Evolutionary conservation across 768 basidiomycete species (phyloP).

Genomic region (Fomitopsis pulvina): DNA sequence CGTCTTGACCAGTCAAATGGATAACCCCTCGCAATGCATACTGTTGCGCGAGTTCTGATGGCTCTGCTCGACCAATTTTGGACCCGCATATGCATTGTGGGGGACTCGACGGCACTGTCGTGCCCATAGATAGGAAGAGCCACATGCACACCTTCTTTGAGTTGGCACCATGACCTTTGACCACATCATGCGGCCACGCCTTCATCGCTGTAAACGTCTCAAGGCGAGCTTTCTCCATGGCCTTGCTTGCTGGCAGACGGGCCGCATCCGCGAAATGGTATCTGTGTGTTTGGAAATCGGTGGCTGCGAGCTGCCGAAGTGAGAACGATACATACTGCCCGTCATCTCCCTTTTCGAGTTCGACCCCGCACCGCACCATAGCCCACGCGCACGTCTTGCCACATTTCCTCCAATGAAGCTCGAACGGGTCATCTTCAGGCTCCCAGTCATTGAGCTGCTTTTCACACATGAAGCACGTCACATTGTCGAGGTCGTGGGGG

Average conservation of each 20-base stretch:
- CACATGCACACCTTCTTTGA: constrained; percentile 45
- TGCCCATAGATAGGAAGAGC: too few species aligned
- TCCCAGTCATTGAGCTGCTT: constrained; percentile 86
- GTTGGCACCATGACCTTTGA: constrained; percentile 57
- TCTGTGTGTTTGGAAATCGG: too few species aligned
- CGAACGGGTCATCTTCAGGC: constrained; percentile 75
- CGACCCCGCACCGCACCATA: constrained; percentile 63
- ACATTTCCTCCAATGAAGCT: constrained; percentile 74
- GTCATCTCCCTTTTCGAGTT: constrained; percentile 46
- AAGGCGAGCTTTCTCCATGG: constrained; percentile 67
- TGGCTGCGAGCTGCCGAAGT: too few species aligned
- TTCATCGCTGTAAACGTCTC: constrained; percentile 52
- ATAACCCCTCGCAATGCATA: too few species aligned
- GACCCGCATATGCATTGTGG: too few species aligned
- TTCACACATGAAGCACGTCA: constrained; percentile 77
- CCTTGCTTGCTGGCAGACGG: constrained; percentile 59
- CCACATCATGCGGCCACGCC: constrained; percentile 65
- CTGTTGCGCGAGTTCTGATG: too few species aligned
- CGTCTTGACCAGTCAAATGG: too few species aligned
- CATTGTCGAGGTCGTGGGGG: constrained; percentile 63
- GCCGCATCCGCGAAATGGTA: constrained; percentile 51
- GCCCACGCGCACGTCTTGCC: constrained; percentile 74
- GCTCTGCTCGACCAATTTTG: too few species aligned
- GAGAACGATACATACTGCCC: constrained; percentile 40
- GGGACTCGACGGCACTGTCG: too few species aligned